phyloP scores from a whole-genome alignment of 371 early-diverging fungal species.

The Circinella umbellata region DNA sequence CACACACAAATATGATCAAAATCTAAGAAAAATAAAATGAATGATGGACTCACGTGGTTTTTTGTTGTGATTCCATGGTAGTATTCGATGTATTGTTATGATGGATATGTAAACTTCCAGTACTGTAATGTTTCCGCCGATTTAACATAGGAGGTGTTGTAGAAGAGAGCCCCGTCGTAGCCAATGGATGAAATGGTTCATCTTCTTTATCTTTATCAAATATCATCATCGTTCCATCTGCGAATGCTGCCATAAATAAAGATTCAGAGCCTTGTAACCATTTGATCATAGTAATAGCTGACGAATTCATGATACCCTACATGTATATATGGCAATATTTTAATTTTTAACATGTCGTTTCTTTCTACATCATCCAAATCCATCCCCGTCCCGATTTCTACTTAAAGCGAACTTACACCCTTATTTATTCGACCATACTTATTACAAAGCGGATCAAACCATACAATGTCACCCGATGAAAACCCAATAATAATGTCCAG shows the following conservation, averaged over 20 bases:
- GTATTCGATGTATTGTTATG: slow-evolving; percentile 10
- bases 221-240: slow-evolving; percentile 78
- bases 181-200: slow-evolving; percentile 38
- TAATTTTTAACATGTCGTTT: too few relatives aligned
- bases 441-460: slow-evolving; percentile 82
- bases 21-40: background rate
- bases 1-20: background rate
- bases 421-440: slow-evolving; percentile 70
- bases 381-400: background rate
- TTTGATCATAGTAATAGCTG: slow-evolving; percentile 77
- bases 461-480: slow-evolving; percentile 84
- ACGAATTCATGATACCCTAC: slow-evolving; percentile 75
- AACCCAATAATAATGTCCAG: slow-evolving; percentile 86
- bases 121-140: slow-evolving; percentile 16
- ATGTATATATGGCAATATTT: background rate
- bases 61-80: slow-evolving; percentile 10
- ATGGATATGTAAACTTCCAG: slow-evolving; percentile 7
- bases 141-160: slow-evolving; percentile 4
- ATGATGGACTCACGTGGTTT: background rate
- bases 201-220: slow-evolving; percentile 93
- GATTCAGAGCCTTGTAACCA: slow-evolving; percentile 93
- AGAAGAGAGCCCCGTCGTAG: background rate
- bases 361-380: too few relatives aligned
- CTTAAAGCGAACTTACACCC: slow-evolving; percentile 30
- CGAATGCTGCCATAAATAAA: slow-evolving; percentile 84